A percentile compares a stretch with the other conserved stretches of the same genome.
Conservation (phyloP, 2,329 filamentous ascomycete species). For the Emydomyces testavorans region DNA sequence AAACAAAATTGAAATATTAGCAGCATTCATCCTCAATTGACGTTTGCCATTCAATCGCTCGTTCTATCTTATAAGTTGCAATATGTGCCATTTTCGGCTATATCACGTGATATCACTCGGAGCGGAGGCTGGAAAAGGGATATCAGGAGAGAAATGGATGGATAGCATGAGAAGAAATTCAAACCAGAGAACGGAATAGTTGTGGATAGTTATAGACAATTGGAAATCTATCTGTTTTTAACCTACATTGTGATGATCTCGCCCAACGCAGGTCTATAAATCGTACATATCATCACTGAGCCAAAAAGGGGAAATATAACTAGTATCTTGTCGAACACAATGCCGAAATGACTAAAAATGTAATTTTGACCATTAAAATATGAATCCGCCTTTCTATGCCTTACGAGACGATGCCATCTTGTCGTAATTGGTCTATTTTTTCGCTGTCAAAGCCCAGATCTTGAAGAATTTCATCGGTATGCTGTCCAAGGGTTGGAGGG, state of each 20-base stretch:
- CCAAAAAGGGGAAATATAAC: no score
- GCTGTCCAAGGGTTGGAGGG: constrained; percentile 76
- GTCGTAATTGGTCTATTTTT: constrained; percentile 52
- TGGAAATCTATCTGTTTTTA: not conserved
- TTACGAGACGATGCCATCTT: constrained; percentile 54
- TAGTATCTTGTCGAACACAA: no score
- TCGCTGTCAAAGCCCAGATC: constrained; percentile 48
- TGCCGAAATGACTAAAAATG: no score
- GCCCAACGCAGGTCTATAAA: no score
- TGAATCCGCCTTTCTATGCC: not conserved
- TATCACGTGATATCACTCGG: constrained; percentile 7
- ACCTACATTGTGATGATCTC: not conserved
- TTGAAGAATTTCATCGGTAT: constrained; percentile 65
- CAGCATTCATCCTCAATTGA: constrained; percentile 2
- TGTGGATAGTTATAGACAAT: not conserved
- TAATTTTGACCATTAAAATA: no score
- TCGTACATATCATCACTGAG: no score
- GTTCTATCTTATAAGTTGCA: not conserved
- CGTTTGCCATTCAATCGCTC: not conserved
- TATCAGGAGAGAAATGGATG: not conserved
- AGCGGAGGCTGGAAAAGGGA: not conserved
- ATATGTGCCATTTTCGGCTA: not conserved
- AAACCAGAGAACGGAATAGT: no score
- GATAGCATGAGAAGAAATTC: no score
- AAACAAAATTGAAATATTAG: not conserved